These are phyloP conservation scores for Hymenoscyphus fructigenus DNA, from an alignment of 2,329 filamentous ascomycete genomes.

Conservation along the genomic window DNA sequence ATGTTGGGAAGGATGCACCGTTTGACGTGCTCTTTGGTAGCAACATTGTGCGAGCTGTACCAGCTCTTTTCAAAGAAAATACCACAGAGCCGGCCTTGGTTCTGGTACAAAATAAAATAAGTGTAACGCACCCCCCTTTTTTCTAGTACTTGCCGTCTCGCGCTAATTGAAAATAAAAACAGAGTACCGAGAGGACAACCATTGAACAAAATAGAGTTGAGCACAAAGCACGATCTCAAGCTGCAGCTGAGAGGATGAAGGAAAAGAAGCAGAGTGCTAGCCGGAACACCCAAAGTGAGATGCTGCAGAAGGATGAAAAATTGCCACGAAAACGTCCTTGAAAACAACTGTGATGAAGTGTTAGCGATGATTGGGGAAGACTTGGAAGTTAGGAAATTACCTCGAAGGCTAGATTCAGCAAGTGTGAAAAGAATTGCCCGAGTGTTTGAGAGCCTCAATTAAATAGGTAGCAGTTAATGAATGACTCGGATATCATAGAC, in stretches of 20 bases:
- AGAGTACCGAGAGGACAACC: not conserved
- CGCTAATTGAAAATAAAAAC: not conserved
- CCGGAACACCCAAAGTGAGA: not conserved
- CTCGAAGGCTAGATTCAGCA: no score
- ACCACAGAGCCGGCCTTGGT: not conserved
- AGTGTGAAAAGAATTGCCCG: no score
- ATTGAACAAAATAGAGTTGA: not conserved
- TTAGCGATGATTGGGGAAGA: not conserved
- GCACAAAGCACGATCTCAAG: not conserved
- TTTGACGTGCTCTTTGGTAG: slow-evolving; percentile 1
- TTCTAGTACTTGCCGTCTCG: not conserved
- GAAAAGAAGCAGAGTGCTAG: not conserved
- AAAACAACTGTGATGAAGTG: not conserved
- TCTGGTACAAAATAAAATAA: not conserved
- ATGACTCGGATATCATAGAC: no score
- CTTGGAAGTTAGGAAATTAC: no score
- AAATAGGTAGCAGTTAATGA: no score
- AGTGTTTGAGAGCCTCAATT: not conserved
- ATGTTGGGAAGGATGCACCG: not conserved
- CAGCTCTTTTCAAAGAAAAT: not conserved
- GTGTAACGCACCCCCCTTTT: not conserved
- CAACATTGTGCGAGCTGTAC: not conserved
- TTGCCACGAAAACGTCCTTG: not conserved
- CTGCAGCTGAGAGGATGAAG: not conserved
- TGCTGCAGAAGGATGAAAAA: not conserved